Conservation (phyloP, 306 rosid genomes). For the Echinosophora koreensis region DNA sequence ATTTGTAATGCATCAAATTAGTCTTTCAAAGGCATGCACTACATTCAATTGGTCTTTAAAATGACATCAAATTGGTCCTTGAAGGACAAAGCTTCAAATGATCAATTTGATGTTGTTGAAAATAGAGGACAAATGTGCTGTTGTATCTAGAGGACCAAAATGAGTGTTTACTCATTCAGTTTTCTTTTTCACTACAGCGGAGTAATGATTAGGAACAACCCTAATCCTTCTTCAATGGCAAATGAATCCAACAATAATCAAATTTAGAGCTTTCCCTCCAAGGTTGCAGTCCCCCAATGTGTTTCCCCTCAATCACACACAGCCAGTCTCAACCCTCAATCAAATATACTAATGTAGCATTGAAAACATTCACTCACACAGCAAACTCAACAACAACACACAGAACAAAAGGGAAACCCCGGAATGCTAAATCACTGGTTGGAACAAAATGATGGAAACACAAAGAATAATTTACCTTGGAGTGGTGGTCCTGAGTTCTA, state of each 20-base stretch:
- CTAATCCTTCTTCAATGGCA: not conserved
- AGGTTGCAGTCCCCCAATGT: not conserved
- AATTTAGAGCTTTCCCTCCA: not conserved
- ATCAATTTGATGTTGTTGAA: not conserved
- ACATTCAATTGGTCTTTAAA: not conserved
- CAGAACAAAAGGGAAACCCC: not conserved
- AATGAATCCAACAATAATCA: not conserved
- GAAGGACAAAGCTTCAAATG: not conserved
- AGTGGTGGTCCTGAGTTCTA: constrained; percentile 54
- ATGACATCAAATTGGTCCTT: not conserved
- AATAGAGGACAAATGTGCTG: not conserved
- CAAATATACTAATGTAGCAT: not conserved
- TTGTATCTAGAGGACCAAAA: not conserved
- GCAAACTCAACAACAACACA: not conserved
- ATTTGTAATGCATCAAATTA: not conserved
- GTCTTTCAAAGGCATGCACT: not conserved
- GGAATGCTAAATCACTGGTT: not conserved
- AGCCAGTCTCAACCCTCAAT: not conserved
- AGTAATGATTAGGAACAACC: not conserved
- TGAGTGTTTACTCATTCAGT: not conserved
- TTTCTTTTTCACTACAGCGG: not conserved
- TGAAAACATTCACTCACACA: not conserved
- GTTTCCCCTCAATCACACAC: constrained; percentile 10
- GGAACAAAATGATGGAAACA: not conserved
- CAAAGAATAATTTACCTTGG: constrained; percentile 50